phyloP scores from a whole-genome alignment of 2,329 filamentous ascomycete species.

The Alternaria viburni region DNA sequence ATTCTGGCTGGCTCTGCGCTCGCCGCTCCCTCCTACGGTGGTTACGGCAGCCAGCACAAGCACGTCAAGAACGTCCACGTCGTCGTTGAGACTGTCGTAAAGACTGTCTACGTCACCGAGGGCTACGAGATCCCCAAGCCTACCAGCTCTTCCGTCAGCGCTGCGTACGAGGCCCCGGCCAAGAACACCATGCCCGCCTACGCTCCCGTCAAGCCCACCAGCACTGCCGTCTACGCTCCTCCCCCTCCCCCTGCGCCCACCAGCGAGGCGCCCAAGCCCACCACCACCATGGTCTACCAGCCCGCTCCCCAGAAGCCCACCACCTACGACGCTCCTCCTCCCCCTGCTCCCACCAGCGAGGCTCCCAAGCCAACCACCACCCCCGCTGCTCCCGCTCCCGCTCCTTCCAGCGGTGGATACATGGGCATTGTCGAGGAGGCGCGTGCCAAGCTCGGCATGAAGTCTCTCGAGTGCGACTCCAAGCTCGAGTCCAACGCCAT shows the following conservation, averaged over 20 bases:
- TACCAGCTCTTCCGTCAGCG: neutral
- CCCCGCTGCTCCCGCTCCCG: constrained; percentile 13
- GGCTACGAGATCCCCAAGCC: constrained; percentile 13
- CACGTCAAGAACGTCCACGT: constrained; percentile 29
- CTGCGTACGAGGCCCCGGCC: constrained; percentile 4
- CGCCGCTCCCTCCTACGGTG: constrained; percentile 27
- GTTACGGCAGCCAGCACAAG: constrained; percentile 19
- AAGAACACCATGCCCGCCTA: constrained; percentile 6
- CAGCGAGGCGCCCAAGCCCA: constrained; percentile 6
- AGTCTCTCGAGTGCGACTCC: constrained; percentile 18
- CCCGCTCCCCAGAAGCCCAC: constrained; percentile 2
- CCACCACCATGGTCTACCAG: neutral
- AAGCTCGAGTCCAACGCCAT: constrained; percentile 36
- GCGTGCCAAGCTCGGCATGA: constrained; percentile 37
- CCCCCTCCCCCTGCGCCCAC: constrained; percentile 3
- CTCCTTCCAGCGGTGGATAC: constrained; percentile 28
- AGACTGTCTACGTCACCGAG: constrained; percentile 34
- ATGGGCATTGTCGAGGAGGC: constrained; percentile 35
- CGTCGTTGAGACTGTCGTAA: constrained; percentile 36
- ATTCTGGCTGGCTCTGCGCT: constrained; percentile 42
- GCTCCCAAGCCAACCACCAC: constrained; percentile 8
- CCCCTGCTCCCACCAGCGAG: constrained; percentile 8
- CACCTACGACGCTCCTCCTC: constrained; percentile 5
- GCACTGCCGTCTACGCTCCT: neutral
- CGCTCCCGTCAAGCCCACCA: constrained; percentile 6